Conservation (phyloP, 306 rosid genomes). For the Sicyos baderoa region DNA sequence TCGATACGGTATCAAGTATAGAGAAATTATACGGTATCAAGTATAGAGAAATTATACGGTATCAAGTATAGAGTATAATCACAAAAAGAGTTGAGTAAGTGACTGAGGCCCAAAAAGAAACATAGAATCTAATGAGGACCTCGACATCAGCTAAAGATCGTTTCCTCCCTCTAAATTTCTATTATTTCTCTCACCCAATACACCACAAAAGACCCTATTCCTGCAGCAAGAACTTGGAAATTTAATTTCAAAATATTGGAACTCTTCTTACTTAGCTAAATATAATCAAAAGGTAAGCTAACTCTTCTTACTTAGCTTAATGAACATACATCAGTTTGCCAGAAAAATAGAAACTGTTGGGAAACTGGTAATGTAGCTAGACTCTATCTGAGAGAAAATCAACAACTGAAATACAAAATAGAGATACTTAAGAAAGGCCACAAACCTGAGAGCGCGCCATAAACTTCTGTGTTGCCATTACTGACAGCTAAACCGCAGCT, state of each 20-base stretch:
- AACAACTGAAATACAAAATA: neutral
- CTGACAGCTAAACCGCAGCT: neutral
- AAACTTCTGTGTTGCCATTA: constrained; percentile 7
- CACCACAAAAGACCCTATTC: too few relatives aligned
- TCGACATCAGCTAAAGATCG: too few relatives aligned
- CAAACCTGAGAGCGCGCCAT: constrained; percentile 12
- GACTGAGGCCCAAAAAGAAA: too few relatives aligned
- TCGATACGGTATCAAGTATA: too few relatives aligned
- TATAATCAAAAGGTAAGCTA: neutral
- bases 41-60: too few relatives aligned
- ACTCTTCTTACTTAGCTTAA: neutral
- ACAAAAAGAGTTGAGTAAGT: too few relatives aligned
- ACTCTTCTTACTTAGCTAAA: neutral
- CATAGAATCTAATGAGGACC: too few relatives aligned
- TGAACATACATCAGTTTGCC: neutral
- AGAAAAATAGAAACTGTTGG: neutral
- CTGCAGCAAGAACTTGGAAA: neutral
- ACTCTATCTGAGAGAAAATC: neutral
- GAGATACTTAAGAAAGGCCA: neutral
- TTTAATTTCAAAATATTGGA: neutral
- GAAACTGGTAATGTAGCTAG: neutral
- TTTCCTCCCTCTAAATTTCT: too few relatives aligned
- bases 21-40: too few relatives aligned
- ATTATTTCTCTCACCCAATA: too few relatives aligned
- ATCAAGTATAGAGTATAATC: too few relatives aligned